Evolutionary conservation across 257 asterid genomes (phyloP).

Genomic region (Primulina eburnea): DNA sequence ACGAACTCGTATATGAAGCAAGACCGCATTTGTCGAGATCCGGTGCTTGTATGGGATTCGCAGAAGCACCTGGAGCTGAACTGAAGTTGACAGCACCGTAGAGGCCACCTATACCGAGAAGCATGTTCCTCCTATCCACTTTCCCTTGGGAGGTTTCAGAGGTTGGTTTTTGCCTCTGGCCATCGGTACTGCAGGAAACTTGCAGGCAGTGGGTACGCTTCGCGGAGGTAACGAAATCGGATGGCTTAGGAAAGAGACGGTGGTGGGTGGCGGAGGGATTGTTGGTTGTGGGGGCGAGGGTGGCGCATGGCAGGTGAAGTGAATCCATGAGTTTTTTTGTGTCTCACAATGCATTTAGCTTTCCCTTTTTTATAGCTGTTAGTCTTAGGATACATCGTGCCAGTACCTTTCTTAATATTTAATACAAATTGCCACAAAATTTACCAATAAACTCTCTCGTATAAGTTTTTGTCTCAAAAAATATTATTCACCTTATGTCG

Average conservation of each 20-base stretch:
- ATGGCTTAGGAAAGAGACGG: neutral
- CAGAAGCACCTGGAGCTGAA: neutral
- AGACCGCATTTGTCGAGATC: neutral
- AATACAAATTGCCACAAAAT: too few species aligned
- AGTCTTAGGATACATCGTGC: neutral
- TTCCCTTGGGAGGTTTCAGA: neutral
- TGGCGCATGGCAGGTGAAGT: neutral
- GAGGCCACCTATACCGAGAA: neutral
- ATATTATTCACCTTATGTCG: too few species aligned
- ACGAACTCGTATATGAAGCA: neutral
- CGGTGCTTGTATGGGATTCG: neutral
- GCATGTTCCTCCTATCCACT: neutral
- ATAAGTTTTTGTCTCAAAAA: too few species aligned
- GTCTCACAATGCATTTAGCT: neutral
- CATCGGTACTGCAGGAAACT: neutral
- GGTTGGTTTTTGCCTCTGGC: neutral
- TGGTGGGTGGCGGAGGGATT: neutral
- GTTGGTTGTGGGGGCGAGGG: neutral
- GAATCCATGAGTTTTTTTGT: neutral
- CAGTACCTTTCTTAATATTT: too few species aligned
- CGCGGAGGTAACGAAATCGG: neutral
- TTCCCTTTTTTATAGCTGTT: neutral
- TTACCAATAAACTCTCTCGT: too few species aligned
- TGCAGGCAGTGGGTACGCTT: neutral
- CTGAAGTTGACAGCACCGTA: neutral